These are phyloP conservation scores for Ophiosphaerella narmari DNA, from an alignment of 2,329 filamentous ascomycete species.

Conservation along the genomic window DNA sequence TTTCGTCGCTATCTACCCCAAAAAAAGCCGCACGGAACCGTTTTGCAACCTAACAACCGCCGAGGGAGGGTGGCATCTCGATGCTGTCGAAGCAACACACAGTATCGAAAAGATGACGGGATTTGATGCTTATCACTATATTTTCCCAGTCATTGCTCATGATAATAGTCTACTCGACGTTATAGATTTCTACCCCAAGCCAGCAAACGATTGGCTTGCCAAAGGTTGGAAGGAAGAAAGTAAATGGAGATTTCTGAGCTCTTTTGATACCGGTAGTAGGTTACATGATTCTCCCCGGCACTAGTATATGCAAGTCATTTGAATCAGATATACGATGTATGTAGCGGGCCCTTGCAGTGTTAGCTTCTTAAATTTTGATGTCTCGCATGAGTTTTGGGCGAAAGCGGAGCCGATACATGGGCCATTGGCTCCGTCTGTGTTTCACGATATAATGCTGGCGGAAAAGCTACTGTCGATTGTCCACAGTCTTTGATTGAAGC, in stretches of 20 bases:
- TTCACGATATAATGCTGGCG: too few relatives aligned
- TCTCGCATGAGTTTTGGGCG: too few relatives aligned
- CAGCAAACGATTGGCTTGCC: neutral
- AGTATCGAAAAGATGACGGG: neutral
- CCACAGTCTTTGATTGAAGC: too few relatives aligned
- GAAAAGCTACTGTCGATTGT: too few relatives aligned
- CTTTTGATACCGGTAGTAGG: too few relatives aligned
- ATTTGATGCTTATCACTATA: conserved; percentile 1
- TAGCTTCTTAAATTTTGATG: too few relatives aligned
- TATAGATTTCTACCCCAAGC: neutral
- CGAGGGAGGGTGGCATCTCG: neutral
- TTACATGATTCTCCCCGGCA: too few relatives aligned
- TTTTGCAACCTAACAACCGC: neutral
- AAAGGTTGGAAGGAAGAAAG: neutral
- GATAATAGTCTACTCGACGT: neutral
- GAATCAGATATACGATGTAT: too few relatives aligned
- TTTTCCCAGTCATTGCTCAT: conserved; percentile 2
- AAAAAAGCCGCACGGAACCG: neutral
- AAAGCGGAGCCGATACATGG: too few relatives aligned
- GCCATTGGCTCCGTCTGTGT: too few relatives aligned
- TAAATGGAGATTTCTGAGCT: neutral
- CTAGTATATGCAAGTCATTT: too few relatives aligned
- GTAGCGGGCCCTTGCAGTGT: too few relatives aligned
- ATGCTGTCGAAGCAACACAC: neutral
- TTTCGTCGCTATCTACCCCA: neutral